These are phyloP conservation scores for Phaeophleospora eucalypticola DNA, from an alignment of 2,329 filamentous ascomycete species.

Conservation along the genomic window DNA sequence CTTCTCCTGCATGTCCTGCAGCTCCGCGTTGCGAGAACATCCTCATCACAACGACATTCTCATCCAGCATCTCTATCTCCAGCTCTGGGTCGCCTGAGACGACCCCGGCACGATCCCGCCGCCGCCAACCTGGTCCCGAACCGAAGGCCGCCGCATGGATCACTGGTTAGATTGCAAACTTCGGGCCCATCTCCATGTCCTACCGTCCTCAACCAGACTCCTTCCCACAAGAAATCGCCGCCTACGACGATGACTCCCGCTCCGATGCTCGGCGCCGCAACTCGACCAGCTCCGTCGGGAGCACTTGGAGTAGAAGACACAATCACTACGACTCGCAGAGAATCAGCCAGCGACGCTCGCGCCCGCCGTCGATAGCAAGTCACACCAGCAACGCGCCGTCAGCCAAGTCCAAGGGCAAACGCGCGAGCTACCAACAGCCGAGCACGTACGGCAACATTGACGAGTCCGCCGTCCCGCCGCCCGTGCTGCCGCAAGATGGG, in stretches of 20 bases:
- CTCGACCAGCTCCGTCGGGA: constrained; percentile 17
- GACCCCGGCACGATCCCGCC: background rate
- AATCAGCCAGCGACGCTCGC: constrained; percentile 10
- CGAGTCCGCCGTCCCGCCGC: constrained; percentile 18
- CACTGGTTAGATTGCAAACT: background rate
- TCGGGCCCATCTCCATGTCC: background rate
- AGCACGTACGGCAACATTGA: constrained; percentile 17
- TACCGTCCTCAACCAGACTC: background rate
- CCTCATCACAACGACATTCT: no score
- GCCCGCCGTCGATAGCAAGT: constrained; percentile 17
- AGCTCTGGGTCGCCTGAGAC: constrained; percentile 1
- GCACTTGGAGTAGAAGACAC: constrained; percentile 17
- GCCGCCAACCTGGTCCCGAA: background rate
- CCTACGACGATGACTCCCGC: constrained; percentile 3
- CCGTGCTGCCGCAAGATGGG: constrained; percentile 8
- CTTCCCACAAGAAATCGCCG: background rate
- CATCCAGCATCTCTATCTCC: background rate
- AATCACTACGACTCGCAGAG: constrained; percentile 25
- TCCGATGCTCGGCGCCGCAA: constrained; percentile 1
- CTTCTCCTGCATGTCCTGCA: no score
- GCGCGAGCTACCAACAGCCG: constrained; percentile 22
- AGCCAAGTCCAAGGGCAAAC: constrained; percentile 17
- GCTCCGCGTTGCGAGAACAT: no score
- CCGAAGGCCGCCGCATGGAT: background rate
- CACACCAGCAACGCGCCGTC: constrained; percentile 9